Evolutionary conservation across 352 stramenopile species (phyloP), one percentile per base, ranked within the genome.

Genomic region (Globisporangium rhizosaccharum): DNA sequence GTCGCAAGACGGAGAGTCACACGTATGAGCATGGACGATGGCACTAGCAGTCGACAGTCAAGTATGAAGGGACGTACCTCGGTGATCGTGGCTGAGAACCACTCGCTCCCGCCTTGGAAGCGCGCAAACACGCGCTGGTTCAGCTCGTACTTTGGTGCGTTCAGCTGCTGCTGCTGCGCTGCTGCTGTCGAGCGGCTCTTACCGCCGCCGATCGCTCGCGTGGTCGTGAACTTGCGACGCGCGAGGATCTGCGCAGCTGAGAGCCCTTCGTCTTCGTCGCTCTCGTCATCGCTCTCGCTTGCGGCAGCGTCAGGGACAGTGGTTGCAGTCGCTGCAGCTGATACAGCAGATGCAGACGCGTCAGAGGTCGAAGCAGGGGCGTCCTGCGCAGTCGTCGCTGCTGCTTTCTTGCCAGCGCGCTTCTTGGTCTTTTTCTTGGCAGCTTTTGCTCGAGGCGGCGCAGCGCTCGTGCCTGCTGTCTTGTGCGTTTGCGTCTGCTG

Each of bases 51-150:
- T n/a, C 3, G 42, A 44, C 15, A 47, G 18, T 58, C 28, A 61
- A 14, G 23, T 0, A 28, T 6, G 26, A 11, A 17, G 17, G 20
- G 44, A 33, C 30, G 25, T 61, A 87, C 82, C 76, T 92, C 83
- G 4, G 76, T 47, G 28, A 94, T 72, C 5, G 54, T 76, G 4
- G 78, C 82, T 2, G 78, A 80, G 47, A 91, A 91, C 82, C 80
- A 92, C 18, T 81, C 61, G 3, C 49, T 55, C 1, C 76, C 76
- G 51, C 73, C 63, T n/a, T 79, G 57, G 56, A 85, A 94, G 30
- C 78, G 71, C 8, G 78, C 84, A 12, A 89, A 28, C 10, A 94
- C 82, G 11, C 72, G 63, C 50, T 94, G 72, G 2, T 57, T 49
- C 53, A 82, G 79, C 18, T 65, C 66, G 17, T 59, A 66, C 14